A percentile compares a stretch with the other conserved stretches of the same genome.
These are phyloP conservation scores for Penstemon davidsonii DNA, from an alignment of 257 asterid genomes.

Conservation along the genomic window DNA sequence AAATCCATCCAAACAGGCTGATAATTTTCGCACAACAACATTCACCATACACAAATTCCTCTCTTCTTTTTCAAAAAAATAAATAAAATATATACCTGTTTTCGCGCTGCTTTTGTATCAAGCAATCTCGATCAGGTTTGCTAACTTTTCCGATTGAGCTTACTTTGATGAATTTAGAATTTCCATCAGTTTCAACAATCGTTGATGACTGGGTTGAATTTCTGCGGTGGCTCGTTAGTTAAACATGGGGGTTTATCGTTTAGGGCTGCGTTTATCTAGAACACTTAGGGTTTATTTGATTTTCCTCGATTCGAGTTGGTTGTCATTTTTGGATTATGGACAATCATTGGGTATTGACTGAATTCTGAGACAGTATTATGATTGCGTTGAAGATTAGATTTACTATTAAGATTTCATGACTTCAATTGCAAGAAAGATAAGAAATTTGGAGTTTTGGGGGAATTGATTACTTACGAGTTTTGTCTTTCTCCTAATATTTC, in stretches of 20 bases:
- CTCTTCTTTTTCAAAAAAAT: no score
- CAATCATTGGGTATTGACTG: neutral
- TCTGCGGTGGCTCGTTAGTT: constrained; percentile 6
- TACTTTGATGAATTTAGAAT: neutral
- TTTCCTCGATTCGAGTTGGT: neutral
- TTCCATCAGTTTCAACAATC: constrained; percentile 15
- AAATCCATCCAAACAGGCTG: no score
- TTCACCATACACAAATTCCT: neutral
- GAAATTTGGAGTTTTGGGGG: neutral
- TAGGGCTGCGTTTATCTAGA: constrained; percentile 18
- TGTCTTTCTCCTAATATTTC: no score
- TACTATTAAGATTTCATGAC: constrained; percentile 1
- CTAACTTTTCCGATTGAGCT: neutral
- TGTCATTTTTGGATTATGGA: neutral
- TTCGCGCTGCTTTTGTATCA: neutral
- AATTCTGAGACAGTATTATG: neutral
- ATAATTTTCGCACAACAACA: neutral
- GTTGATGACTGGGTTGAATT: constrained; percentile 11
- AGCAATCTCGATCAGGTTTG: constrained; percentile 28
- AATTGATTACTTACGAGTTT: neutral
- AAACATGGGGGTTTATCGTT: constrained; percentile 15
- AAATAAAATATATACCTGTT: neutral
- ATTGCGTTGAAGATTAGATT: neutral
- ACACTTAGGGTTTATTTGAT: neutral
- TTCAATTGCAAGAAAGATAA: neutral